Percentiles rank a stretch among this genome's conserved stretches.
Conservation (phyloP, 176 grass and related monocot species). For the Leersia perrieri region DNA sequence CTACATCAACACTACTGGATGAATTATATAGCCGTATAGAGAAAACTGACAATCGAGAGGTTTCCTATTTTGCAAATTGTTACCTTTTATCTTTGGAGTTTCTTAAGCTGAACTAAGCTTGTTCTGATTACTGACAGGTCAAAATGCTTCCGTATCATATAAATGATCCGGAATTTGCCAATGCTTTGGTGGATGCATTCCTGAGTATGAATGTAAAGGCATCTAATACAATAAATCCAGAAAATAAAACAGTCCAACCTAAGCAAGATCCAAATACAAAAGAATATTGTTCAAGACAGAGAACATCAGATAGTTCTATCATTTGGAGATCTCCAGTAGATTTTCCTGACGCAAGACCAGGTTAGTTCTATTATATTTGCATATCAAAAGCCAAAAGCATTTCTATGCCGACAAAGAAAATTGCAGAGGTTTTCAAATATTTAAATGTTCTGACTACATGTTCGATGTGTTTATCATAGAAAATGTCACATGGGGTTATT, state of each 20-base stretch:
- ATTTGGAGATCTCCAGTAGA: conserved; percentile 50
- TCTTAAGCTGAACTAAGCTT: conserved; percentile 26
- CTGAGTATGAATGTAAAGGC: conserved; percentile 57
- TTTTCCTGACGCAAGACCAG: conserved; percentile 82
- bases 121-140: conserved; percentile 52
- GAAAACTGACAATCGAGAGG: conserved; percentile 66
- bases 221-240: conserved; percentile 29
- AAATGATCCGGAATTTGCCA: conserved; percentile 84
- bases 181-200: conserved; percentile 76
- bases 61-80: conserved; percentile 33
- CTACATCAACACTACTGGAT: conserved; percentile 63
- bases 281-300: conserved; percentile 23
- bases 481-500: neutral
- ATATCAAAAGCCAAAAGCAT: neutral
- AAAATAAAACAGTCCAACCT: conserved; percentile 2
- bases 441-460: neutral
- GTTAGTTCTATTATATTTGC: conserved; percentile 34
- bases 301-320: conserved; percentile 43
- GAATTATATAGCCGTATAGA: conserved; percentile 68
- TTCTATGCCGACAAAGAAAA: neutral
- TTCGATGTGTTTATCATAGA: neutral
- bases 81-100: neutral
- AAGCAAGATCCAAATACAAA: conserved; percentile 35
- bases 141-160: conserved; percentile 82
- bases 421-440: neutral